Conservation (phyloP, 2,329 filamentous ascomycete genomes). For the Lachnellula suecica region DNA sequence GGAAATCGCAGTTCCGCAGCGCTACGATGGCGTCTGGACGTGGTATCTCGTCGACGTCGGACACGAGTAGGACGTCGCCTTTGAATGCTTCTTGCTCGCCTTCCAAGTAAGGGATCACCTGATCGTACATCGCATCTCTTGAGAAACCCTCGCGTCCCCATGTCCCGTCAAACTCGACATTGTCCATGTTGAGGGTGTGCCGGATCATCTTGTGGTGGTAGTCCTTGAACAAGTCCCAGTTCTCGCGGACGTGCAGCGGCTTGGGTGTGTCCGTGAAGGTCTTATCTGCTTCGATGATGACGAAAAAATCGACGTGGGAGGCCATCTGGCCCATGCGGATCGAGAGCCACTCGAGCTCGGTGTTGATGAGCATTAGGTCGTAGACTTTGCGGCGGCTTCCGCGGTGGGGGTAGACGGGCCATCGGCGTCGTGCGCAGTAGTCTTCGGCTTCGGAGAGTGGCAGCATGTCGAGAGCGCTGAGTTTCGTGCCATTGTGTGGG, state of each 20-base stretch:
- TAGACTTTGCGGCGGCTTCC: constrained; percentile 48
- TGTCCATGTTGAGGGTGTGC: constrained; percentile 47
- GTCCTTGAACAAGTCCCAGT: constrained; percentile 49
- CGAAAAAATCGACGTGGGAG: constrained; percentile 61
- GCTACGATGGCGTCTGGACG: constrained; percentile 35
- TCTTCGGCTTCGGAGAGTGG: constrained; percentile 5
- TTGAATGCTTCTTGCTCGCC: constrained; percentile 30
- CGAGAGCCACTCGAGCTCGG: constrained; percentile 66
- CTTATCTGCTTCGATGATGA: constrained; percentile 57
- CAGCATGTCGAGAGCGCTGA: no score
- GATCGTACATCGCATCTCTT: constrained; percentile 56
- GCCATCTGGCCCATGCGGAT: constrained; percentile 59
- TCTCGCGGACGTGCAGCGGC: constrained; percentile 50
- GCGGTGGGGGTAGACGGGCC: constrained; percentile 7
- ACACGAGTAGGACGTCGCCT: constrained; percentile 44
- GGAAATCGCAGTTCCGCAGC: constrained; percentile 38
- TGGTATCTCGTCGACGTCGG: constrained; percentile 47
- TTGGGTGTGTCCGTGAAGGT: constrained; percentile 60
- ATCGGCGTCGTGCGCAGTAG: constrained; percentile 16
- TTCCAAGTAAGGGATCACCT: constrained; percentile 43
- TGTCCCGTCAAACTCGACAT: constrained; percentile 37
- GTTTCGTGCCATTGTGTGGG: neutral
- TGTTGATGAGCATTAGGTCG: constrained; percentile 62
- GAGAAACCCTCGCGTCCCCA: constrained; percentile 55
- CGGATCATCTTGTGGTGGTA: constrained; percentile 63